Evolutionary conservation across 2,329 filamentous ascomycete genomes (phyloP), one percentile per base, ranked within the genome.

Genomic region (Calonectria hawksworthii): DNA sequence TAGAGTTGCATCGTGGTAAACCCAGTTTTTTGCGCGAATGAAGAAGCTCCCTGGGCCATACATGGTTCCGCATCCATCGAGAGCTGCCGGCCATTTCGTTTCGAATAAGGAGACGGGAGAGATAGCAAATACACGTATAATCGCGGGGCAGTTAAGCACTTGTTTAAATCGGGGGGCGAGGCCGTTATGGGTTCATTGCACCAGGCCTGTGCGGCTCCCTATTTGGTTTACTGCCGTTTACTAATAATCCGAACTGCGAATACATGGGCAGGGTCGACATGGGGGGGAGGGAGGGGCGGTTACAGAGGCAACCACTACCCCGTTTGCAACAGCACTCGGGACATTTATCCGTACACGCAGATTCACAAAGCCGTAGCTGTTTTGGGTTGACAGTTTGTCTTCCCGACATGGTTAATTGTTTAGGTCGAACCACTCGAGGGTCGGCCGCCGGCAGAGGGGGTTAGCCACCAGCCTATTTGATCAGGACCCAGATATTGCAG

Each of bases 11-110:
- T 64, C 23, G 56, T 44, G 65, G 72, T 44, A 11, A 32, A 38
- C 14, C 38, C 21, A n/a, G 41, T 56, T 75, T 78, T 79, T 78
- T 68, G 74, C 77, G 74, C 76, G 74, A 78, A 79, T 79, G 47
- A 68, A 72, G 70, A 74, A 61, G 30, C 30, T 59, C 23, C 47
- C 41, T 70, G 51, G 11, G 8, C 32, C 63, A 67, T 63, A 61
- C 72, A 44, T 67, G 65, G 68, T 34, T 38, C n/a, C 23, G 23
- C 30, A 23, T 61, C 72, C 61, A 63, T 47, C 28, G 52, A 68
- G 34, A 61, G 68, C 47, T 56, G 26, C 68, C 65, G 63, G 44
- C 10, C n/a, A 21, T 28, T 36, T 73, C 66, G 74, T 76, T 76
- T 76, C 72, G 72, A 65, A 68, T 75, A 77, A 23, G 65, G 73